These are phyloP conservation scores for Aspergillus olivimuriae DNA, from an alignment of 495 filamentous ascomycete genomes.

Conservation along the genomic window DNA sequence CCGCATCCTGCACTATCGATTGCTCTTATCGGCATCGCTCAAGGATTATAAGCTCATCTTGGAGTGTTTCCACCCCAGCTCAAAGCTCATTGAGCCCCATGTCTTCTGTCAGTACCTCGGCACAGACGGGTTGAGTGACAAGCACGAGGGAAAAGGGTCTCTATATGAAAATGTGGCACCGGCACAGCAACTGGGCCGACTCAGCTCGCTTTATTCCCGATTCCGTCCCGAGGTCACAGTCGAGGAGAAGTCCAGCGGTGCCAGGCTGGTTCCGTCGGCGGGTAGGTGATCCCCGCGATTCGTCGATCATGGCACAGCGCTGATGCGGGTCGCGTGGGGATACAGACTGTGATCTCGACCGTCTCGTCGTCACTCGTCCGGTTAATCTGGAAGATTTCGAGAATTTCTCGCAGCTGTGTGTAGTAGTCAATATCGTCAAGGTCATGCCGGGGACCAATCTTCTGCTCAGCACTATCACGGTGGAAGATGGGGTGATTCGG, in stretches of 20 bases:
- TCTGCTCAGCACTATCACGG: conserved; percentile 53
- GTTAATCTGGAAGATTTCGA: conserved; percentile 61
- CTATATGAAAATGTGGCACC: conserved; percentile 33
- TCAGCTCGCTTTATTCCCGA: conserved; percentile 45
- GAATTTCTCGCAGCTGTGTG: conserved; percentile 65
- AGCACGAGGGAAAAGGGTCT: conserved; percentile 28
- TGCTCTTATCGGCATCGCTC: conserved; percentile 49
- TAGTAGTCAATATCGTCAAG: conserved; percentile 62
- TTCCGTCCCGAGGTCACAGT: conserved; percentile 53
- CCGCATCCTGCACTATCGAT: conserved; percentile 60
- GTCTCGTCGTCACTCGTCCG: conserved; percentile 35
- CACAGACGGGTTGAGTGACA: conserved; percentile 44
- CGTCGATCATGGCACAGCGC: too few species aligned
- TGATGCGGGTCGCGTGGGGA: too few species aligned
- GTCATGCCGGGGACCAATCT: conserved; percentile 48
- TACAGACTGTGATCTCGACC: not conserved
- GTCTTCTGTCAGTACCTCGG: conserved; percentile 63
- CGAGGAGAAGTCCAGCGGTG: conserved; percentile 31
- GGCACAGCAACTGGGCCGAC: conserved; percentile 25
- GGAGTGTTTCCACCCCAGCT: conserved; percentile 69
- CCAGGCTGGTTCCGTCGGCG: conserved; percentile 8
- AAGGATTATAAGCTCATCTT: conserved; percentile 61
- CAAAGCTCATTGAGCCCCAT: conserved; percentile 60
- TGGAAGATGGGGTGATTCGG: conserved; percentile 58
- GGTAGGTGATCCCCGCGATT: too few species aligned